Conservation (phyloP, 345 rosid species). For the Salix suchowensis region DNA sequence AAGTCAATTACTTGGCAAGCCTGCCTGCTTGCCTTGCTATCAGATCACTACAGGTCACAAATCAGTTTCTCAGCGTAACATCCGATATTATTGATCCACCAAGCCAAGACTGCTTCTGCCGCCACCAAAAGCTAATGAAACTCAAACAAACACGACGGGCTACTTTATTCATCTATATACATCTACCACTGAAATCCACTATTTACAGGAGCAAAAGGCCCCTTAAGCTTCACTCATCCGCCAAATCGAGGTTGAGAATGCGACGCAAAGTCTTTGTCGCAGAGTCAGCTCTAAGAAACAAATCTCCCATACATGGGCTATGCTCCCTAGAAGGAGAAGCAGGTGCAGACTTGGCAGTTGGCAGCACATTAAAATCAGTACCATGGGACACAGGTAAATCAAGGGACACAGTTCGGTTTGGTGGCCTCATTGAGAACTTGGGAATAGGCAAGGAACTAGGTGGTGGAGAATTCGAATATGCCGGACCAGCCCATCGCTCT, state of each 20-base stretch:
- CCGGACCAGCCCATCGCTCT: conserved; percentile 97
- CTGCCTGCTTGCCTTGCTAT: conserved; percentile 11
- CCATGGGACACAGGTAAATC: conserved; percentile 43
- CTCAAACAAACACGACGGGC: conserved; percentile 28
- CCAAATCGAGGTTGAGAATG: conserved; percentile 78
- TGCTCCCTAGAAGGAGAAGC: conserved; percentile 68
- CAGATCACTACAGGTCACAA: conserved; percentile 3
- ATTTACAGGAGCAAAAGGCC: conserved; percentile 45
- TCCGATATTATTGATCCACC: conserved; percentile 34
- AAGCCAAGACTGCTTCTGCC: conserved; percentile 27
- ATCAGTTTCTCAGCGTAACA: conserved; percentile 11
- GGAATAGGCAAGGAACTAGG: conserved; percentile 93
- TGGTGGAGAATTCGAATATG: conserved; percentile 93
- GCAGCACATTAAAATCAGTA: conserved; percentile 33
- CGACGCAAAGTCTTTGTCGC: conserved; percentile 90
- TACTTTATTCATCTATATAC: conserved; percentile 55
- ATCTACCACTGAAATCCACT: conserved; percentile 42
- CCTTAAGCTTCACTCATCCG: conserved; percentile 49
- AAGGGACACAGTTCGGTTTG: conserved; percentile 59
- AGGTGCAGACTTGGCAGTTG: conserved; percentile 75
- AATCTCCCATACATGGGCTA: conserved; percentile 33
- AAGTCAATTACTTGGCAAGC: neutral
- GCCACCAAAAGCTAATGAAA: conserved; percentile 25
- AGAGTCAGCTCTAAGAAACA: conserved; percentile 56
- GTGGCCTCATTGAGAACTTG: conserved; percentile 61